A percentile compares a stretch with the other conserved stretches of the same genome.
These are phyloP conservation scores for Leccinum olivaceopallidum DNA, from an alignment of 768 basidiomycete species.

Conservation along the genomic window DNA sequence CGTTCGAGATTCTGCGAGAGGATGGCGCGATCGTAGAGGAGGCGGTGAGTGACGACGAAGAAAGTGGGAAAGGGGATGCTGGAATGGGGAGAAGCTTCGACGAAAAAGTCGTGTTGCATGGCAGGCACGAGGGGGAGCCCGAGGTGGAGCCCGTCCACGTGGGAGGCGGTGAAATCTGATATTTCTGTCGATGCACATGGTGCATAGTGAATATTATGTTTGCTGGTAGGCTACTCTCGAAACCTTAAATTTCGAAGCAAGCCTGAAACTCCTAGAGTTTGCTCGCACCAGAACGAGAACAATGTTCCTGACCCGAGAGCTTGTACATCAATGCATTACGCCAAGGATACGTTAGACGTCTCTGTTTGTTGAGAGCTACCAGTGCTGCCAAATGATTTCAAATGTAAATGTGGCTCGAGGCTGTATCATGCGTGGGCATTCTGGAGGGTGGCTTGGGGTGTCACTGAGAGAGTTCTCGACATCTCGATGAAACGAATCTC, in stretches of 20 bases:
- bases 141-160: slow-evolving; percentile 13
- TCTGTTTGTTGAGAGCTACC: too few relatives aligned
- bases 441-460: neutral
- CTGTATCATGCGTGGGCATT: neutral
- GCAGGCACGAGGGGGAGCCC: slow-evolving; percentile 4
- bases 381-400: neutral
- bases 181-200: neutral
- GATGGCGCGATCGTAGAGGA: slow-evolving; percentile 72
- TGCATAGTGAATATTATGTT: neutral
- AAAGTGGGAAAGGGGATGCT: slow-evolving; percentile 18
- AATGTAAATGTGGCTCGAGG: neutral
- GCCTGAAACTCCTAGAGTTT: neutral
- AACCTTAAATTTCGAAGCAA: neutral
- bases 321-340: neutral
- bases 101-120: slow-evolving; percentile 44
- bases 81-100: slow-evolving; percentile 32
- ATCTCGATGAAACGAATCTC: neutral
- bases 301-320: neutral
- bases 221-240: neutral
- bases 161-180: slow-evolving; percentile 10
- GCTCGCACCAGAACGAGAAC: neutral
- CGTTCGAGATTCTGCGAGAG: slow-evolving; percentile 58
- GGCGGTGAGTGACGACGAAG: slow-evolving; percentile 46
- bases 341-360: neutral
- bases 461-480: neutral